These are phyloP conservation scores for Rhizopogon vesiculosus DNA, from an alignment of 768 basidiomycete species.

Conservation along the genomic window DNA sequence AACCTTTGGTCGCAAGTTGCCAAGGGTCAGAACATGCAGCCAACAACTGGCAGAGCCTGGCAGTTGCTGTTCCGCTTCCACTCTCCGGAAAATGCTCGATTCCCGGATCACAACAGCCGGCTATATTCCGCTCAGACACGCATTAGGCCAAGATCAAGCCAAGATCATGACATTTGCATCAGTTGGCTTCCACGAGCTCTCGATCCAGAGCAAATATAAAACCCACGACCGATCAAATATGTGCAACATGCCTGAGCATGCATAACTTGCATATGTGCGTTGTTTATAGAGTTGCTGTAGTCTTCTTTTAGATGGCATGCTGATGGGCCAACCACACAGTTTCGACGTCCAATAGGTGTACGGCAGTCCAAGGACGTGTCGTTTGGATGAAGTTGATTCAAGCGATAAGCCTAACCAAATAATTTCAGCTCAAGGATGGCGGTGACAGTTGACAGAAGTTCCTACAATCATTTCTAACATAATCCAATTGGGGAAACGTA, in stretches of 20 bases:
- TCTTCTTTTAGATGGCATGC: background rate
- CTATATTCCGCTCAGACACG: constrained; percentile 2
- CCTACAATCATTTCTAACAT: background rate
- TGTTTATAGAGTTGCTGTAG: background rate
- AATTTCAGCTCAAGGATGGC: background rate
- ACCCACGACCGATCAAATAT: constrained; percentile 1
- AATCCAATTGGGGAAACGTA: background rate
- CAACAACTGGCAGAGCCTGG: background rate
- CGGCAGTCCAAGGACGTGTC: background rate
- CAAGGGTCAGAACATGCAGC: constrained; percentile 12
- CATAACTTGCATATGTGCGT: background rate
- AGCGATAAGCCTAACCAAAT: background rate
- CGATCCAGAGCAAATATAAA: background rate
- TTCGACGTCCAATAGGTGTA: background rate
- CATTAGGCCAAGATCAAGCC: constrained; percentile 8
- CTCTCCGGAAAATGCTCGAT: background rate
- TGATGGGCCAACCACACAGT: background rate
- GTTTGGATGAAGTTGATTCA: background rate
- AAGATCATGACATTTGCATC: background rate
- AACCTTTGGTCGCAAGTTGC: constrained; percentile 6
- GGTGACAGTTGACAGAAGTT: background rate
- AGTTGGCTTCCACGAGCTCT: background rate
- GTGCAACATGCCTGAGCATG: background rate
- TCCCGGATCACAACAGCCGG: constrained; percentile 1
- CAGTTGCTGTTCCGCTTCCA: background rate